A percentile compares a stretch with the other conserved stretches of the same genome.
Evolutionary conservation across 1,284 basidiomycete species (phyloP).

Genomic region (Papiliotrema flavescens): DNA sequence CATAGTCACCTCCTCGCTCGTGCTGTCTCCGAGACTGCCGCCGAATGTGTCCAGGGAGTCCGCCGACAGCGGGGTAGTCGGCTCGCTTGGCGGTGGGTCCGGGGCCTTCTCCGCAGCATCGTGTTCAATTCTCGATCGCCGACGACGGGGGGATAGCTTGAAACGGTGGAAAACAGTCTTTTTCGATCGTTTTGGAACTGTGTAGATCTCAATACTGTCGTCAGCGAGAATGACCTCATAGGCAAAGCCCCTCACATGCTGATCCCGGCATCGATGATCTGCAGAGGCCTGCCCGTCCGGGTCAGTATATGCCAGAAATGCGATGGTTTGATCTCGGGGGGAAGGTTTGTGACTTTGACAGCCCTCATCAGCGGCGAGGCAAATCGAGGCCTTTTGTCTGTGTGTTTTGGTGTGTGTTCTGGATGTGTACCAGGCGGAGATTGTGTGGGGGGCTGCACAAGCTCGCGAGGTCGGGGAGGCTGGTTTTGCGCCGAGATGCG

Average conservation of each 20-base stretch:
- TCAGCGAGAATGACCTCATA: background rate
- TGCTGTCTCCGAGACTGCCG: background rate
- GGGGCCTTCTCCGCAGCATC: too few relatives aligned
- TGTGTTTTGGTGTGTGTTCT: background rate
- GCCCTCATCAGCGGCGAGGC: background rate
- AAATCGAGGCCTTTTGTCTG: background rate
- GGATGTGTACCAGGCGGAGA: background rate
- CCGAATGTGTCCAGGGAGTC: too few relatives aligned
- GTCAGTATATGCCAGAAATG: conserved; percentile 1
- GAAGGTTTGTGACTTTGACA: background rate
- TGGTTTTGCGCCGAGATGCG: too few relatives aligned
- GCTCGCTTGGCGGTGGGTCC: too few relatives aligned
- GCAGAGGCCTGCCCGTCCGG: background rate
- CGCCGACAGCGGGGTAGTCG: too few relatives aligned
- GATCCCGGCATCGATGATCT: background rate
- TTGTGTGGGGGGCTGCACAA: too few relatives aligned
- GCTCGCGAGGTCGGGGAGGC: too few relatives aligned
- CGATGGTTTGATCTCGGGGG: background rate
- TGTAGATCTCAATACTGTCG: conserved; percentile 4
- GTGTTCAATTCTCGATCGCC: background rate
- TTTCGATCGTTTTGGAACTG: background rate
- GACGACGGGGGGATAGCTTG: background rate
- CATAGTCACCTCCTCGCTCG: background rate
- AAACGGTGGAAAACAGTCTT: background rate
- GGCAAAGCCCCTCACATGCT: background rate